Evolutionary conservation across 306 rosid genomes (phyloP).

Genomic region (Arachis hypogaea): DNA sequence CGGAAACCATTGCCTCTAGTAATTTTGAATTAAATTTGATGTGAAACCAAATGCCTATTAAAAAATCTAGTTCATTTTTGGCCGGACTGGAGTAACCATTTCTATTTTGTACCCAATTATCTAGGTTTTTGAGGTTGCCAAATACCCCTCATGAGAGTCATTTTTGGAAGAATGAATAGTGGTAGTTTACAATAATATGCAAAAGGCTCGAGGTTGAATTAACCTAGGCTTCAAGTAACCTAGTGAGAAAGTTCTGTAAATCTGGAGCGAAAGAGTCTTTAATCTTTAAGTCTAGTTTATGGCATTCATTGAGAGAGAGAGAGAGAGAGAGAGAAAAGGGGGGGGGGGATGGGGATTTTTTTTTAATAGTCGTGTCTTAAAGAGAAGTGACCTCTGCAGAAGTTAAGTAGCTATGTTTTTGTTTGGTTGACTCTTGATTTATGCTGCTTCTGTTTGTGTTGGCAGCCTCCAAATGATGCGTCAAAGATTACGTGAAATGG

Average conservation of each 20-base stretch:
- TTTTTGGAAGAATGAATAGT: conserved; percentile 17
- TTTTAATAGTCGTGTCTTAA: background rate
- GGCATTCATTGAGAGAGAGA: background rate
- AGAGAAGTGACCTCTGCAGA: background rate
- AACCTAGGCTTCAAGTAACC: no score
- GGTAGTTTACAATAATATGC: conserved; percentile 16
- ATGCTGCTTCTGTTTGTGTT: conserved; percentile 37
- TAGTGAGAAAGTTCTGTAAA: no score
- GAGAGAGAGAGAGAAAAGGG: no score
- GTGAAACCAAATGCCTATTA: no score
- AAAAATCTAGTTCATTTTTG: no score
- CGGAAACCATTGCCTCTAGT: no score
- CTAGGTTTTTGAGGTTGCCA: background rate
- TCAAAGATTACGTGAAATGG: conserved; percentile 66
- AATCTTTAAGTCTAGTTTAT: conserved; percentile 13
- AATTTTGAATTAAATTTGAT: no score
- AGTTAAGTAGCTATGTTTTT: conserved; percentile 19
- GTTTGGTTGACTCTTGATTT: conserved; percentile 40
- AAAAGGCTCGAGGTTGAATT: background rate
- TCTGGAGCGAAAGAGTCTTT: no score
- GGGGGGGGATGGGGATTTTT: background rate
- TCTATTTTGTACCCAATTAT: no score
- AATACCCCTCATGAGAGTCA: background rate
- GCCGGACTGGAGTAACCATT: no score
- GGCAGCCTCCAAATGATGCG: conserved; percentile 82